phyloP scores from a whole-genome alignment of 495 filamentous ascomycete species.

The Tirmania nivea region DNA sequence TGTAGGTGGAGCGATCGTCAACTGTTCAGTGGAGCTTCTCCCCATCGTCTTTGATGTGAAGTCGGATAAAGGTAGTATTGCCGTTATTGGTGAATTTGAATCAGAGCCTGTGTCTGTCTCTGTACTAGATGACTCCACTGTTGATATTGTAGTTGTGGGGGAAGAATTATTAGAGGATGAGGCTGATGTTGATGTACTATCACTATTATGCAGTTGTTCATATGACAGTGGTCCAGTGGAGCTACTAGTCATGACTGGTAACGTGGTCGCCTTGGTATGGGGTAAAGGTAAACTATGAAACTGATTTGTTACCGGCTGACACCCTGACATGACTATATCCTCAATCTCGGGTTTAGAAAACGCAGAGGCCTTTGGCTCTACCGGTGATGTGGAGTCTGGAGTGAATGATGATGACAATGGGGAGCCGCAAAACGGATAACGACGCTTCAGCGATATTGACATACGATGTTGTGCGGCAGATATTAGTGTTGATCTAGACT shows the following conservation, averaged over 20 bases:
- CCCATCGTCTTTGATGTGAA: constrained; percentile 27
- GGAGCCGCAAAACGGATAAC: constrained; percentile 20
- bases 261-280: background rate
- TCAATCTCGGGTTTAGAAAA: background rate
- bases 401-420: constrained; percentile 1
- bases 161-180: constrained; percentile 84
- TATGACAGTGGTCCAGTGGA: constrained; percentile 6
- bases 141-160: constrained; percentile 86
- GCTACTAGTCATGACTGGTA: constrained; percentile 4
- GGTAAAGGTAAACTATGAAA: constrained; percentile 11
- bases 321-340: constrained; percentile 18
- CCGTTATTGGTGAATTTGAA: constrained; percentile 45
- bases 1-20: constrained; percentile 18
- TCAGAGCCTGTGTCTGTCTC: constrained; percentile 86
- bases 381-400: background rate
- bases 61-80: constrained; percentile 29
- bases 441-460: constrained; percentile 20
- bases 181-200: constrained; percentile 54
- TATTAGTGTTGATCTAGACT: background rate
- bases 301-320: constrained; percentile 12
- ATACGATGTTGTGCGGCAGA: constrained; percentile 10
- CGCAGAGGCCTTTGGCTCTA: background rate
- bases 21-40: constrained; percentile 18
- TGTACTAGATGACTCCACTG: constrained; percentile 64
- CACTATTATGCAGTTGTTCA: constrained; percentile 3